A percentile compares a stretch with the other conserved stretches of the same genome.
phyloP scores from a whole-genome alignment of 768 basidiomycete species.

The Multifurca ochricompacta region DNA sequence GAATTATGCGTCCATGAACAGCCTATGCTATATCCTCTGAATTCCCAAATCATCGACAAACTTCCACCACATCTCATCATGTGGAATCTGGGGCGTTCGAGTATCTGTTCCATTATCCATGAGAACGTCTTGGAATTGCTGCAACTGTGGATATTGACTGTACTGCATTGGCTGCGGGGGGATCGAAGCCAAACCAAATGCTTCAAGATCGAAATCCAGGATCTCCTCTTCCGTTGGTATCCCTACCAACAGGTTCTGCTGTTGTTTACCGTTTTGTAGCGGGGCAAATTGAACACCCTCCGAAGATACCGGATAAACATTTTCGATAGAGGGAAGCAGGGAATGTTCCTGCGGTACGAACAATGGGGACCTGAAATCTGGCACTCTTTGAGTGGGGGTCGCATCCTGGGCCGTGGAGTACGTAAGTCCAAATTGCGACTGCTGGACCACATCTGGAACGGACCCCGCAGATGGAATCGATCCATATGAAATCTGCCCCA shows the following conservation, averaged over 20 bases:
- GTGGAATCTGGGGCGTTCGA: constrained; percentile 17
- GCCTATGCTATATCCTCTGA: not conserved
- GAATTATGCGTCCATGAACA: not conserved
- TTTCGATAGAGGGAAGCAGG: constrained; percentile 3
- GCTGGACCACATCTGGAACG: not conserved
- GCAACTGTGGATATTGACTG: constrained; percentile 8
- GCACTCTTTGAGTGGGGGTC: not conserved
- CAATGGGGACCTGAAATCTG: not conserved
- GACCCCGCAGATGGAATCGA: not conserved
- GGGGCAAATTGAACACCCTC: not conserved
- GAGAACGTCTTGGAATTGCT: constrained; percentile 12
- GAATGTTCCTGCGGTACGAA: constrained; percentile 1
- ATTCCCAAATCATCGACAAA: constrained; percentile 30
- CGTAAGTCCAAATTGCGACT: constrained; percentile 4
- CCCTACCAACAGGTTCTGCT: not conserved
- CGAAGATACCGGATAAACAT: not conserved
- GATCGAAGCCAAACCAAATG: not conserved
- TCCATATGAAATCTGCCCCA: not conserved
- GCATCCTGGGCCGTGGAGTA: constrained; percentile 1
- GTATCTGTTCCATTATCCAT: constrained; percentile 9
- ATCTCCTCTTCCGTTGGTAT: not conserved
- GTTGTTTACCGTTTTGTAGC: not conserved
- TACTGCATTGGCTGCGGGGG: constrained; percentile 11
- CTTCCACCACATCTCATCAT: constrained; percentile 35
- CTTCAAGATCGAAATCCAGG: constrained; percentile 8